Evolutionary conservation across 2,329 filamentous ascomycete species (phyloP), one percentile per base, ranked within the genome.

Genomic region (Fusarium ambrosium): DNA sequence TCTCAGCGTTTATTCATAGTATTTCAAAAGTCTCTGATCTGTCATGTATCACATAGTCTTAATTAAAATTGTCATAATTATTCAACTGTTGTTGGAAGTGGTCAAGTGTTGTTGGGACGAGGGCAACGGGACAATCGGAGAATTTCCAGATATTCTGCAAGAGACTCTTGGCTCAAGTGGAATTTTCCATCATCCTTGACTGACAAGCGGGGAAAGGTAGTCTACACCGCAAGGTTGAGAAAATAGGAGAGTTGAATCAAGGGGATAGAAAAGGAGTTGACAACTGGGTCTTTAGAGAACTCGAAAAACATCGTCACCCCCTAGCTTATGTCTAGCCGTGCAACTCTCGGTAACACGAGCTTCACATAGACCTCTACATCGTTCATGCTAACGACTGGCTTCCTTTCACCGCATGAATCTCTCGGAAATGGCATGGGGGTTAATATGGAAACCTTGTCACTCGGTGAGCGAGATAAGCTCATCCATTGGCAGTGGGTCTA

Each of bases 381-480:
- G n/a, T 36, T 58, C 53, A 58, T 58, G 32, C 20, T 34, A 36
- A 36, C 16, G 13, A 24, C 8, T 36, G 53, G n/a, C 29, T 36
- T 58, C 53, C 27, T 58, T 36, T 60, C 58, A 60, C 58, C 22
- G 36, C 58, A 41, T 41, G 58, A 18, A n/a, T 60, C 56, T 22
- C 48, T 55, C 48, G 14, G 27, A 55, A 29, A 55, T n/a, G 27
- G 18, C 20, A 36, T 39, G 22, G 62, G 34, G 22, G 34, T 62
- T 34, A 13, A 34, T 61, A 36, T 53, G 10, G n/a, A 34, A 51
- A 63, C 61, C 43, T 22, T 69, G 53, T 55, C 65, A 45, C 29
- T 45, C 37, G 45, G 39, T 43, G 59, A 72, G 61, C 64, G 69
- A 74, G 69, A 74, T 70, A 72, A 72, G 69, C 61, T 64, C 62